Base-by-base conservation (phyloP, 495 filamentous ascomycete genomes). In the Talaromyces borbonicus region DNA sequence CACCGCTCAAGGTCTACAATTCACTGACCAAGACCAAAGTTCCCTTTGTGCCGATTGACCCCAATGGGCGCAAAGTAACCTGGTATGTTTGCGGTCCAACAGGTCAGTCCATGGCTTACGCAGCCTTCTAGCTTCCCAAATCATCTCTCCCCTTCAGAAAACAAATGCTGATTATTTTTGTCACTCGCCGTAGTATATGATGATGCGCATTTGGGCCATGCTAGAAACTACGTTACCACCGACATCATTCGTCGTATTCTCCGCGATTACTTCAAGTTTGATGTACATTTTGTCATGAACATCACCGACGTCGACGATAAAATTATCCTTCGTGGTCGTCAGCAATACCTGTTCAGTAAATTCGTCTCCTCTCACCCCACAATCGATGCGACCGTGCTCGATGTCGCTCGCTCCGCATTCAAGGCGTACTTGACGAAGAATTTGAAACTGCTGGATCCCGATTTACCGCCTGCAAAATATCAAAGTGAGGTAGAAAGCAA, bases 81-180 rank as follows among this genome's bases (percentile, higher is more conserved):
- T 95, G 89, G 88, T 95, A 95, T 65, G 83, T 77, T 33, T 94
- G 87, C 67, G 87, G 90, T 1, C 90, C 90, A 38, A 97, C 90
- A 8, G 43, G 43, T 46, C 19, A 32, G 43, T 46, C 20, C 19
- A 32, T 12, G 20, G n/a, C n/a, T n/a, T n/a, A n/a, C n/a, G n/a
- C n/a, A n/a, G n/a, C 14, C 18, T 19, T 11, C 33, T 16, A 19
- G 8, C 33, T 19, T 35, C 14, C 16, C 22, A 1, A 19, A 20
- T 8, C 11, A 11, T 18, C 18, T 20, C 16, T 29, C 16, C 16
- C 33, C n/a, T 6, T n/a, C 31, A 12, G 14, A 38, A 22, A 20
- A 14, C 37, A 16, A 23, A 24, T 18, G 14, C 31, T 35, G 12
- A 5, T 4, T 35, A 24, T 44, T 44, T 19, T 32, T 22, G 14